A percentile compares a stretch with the other conserved stretches of the same genome.
Evolutionary conservation across 208 protist genomes (phyloP).

Genomic region (Entamoeba dispar): DNA sequence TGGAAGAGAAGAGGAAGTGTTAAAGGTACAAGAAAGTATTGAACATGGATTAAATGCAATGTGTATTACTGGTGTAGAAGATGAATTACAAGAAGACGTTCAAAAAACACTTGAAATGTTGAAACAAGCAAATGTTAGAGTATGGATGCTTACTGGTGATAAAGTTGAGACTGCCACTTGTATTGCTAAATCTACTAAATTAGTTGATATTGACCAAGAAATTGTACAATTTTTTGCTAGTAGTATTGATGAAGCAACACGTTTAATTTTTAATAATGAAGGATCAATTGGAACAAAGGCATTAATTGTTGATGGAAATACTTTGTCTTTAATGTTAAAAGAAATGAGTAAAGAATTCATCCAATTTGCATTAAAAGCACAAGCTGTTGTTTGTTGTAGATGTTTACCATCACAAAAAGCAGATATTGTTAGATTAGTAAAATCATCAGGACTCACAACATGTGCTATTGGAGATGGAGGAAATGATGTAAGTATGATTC

Average conservation of each 20-base stretch:
- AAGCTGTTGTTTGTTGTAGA: neutral
- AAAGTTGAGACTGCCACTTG: constrained; percentile 49
- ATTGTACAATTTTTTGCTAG: constrained; percentile 31
- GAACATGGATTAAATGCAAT: constrained; percentile 45
- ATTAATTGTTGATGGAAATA: constrained; percentile 44
- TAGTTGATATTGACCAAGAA: constrained; percentile 51
- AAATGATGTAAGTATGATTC: constrained; percentile 88
- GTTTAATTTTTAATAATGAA: constrained; percentile 11
- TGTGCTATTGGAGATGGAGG: constrained; percentile 84
- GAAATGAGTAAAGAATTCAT: constrained; percentile 38
- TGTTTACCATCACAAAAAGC: constrained; percentile 84
- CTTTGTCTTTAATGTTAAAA: constrained; percentile 40
- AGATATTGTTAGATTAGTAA: constrained; percentile 63
- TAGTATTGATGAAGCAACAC: neutral
- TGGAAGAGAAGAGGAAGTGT: neutral
- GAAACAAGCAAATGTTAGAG: constrained; percentile 72
- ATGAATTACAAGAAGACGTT: constrained; percentile 75
- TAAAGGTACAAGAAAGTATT: neutral
- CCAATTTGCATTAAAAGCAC: neutral
- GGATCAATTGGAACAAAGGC: neutral
- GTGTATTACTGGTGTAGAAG: constrained; percentile 81
- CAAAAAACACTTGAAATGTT: constrained; percentile 66
- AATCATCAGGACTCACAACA: constrained; percentile 27
- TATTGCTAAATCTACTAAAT: constrained; percentile 59
- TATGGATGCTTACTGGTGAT: constrained; percentile 95